These are phyloP conservation scores for Candida nonsorbophila DNA, from an alignment of 805 yeast species.

Conservation along the genomic window DNA sequence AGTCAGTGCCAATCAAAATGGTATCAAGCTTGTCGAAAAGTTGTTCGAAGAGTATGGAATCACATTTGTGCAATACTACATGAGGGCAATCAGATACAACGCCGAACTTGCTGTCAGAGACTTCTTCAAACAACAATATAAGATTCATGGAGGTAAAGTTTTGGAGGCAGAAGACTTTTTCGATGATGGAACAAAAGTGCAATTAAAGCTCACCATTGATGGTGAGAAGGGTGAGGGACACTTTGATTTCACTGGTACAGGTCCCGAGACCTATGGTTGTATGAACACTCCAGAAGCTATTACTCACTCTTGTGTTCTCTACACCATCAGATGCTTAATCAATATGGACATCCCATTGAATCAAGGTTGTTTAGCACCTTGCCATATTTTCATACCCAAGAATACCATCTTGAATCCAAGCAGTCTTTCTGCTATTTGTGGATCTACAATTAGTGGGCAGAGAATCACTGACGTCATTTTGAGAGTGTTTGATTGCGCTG, in stretches of 20 bases:
- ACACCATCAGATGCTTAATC: conserved; percentile 16
- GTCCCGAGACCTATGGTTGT: conserved; percentile 16
- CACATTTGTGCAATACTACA: conserved; percentile 58
- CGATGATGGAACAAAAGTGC: conserved; percentile 17
- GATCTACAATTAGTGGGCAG: conserved; percentile 18
- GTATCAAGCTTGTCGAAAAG: conserved; percentile 57
- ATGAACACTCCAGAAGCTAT: conserved; percentile 21
- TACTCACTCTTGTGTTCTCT: conserved; percentile 17
- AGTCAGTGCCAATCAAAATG: conserved; percentile 80
- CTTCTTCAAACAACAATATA: conserved; percentile 6
- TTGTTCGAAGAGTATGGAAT: conserved; percentile 58
- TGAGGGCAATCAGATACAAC: conserved; percentile 79
- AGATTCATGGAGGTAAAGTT: conserved; percentile 33
- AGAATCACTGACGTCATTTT: conserved; percentile 17
- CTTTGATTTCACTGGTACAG: conserved; percentile 18
- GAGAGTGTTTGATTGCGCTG: conserved; percentile 16
- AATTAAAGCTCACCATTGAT: conserved; percentile 10
- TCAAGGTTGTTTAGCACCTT: conserved; percentile 19
- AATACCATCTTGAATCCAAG: conserved; percentile 15
- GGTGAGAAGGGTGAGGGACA: conserved; percentile 11
- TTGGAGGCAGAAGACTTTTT: conserved; percentile 13
- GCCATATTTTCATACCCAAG: conserved; percentile 12
- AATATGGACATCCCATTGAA: conserved; percentile 18
- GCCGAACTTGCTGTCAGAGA: conserved; percentile 67
- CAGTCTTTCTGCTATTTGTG: conserved; percentile 17